Percentiles rank a stretch among this genome's conserved stretches.
Evolutionary conservation across 2,329 filamentous ascomycete genomes (phyloP).

Genomic region (Didymella pomorum): DNA sequence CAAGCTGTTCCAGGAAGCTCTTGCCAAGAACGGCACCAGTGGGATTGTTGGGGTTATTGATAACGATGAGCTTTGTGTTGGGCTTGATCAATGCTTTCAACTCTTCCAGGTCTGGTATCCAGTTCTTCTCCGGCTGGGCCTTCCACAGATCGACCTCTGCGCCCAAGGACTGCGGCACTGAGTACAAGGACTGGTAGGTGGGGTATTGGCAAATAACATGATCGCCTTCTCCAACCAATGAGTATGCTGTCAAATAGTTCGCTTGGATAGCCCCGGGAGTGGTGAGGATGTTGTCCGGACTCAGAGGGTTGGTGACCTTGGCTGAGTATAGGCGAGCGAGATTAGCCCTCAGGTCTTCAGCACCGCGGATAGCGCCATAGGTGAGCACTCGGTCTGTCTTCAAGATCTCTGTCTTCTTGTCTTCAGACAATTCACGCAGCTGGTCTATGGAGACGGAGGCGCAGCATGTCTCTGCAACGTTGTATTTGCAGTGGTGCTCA

Average conservation of each 20-base stretch:
- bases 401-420: constrained; percentile 59
- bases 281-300: constrained; percentile 73
- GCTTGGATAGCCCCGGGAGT: constrained; percentile 83
- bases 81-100: constrained; percentile 69
- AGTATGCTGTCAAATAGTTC: constrained; percentile 82
- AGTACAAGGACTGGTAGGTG: constrained; percentile 82
- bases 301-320: constrained; percentile 58
- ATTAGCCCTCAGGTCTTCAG: constrained; percentile 67
- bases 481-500: constrained; percentile 64
- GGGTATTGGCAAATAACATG: constrained; percentile 89
- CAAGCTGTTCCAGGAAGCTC: constrained; percentile 66
- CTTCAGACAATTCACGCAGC: constrained; percentile 66
- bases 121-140: constrained; percentile 69
- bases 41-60: constrained; percentile 84
- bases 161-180: constrained; percentile 75
- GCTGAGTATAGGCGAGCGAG: constrained; percentile 72
- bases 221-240: constrained; percentile 74
- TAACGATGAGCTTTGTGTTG: constrained; percentile 75
- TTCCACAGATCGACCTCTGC: constrained; percentile 82
- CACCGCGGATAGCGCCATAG: constrained; percentile 78
- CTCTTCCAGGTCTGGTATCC: constrained; percentile 71
- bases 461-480: constrained; percentile 82
- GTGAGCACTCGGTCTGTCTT: constrained; percentile 67
- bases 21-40: constrained; percentile 75
- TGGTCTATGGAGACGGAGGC: constrained; percentile 77